Evolutionary conservation across 1,139 yeast species (phyloP), one percentile per base, ranked within the genome.

Genomic region (Hyphopichia fennica): DNA sequence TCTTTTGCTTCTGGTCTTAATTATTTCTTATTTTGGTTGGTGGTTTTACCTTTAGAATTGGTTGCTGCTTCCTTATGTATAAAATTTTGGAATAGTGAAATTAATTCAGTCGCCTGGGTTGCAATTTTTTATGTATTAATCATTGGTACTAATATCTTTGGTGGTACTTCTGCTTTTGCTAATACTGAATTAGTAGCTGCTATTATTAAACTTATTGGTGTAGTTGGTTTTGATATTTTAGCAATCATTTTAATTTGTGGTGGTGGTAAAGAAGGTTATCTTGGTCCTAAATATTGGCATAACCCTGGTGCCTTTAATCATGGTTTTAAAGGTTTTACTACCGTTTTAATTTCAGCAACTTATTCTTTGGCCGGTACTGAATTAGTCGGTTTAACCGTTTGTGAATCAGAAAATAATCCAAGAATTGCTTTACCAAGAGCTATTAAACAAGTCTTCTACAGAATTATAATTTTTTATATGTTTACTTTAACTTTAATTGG

Each of bases 1-100:
- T 90, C 89, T 34, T 87, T 87, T 60, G 83, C 87, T 32, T 77
- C 81, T 69, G 88, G 85, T 37, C 79, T 83, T 79, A 83, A 82
- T 62, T 84, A 83, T 58, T 81, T 82, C 34, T 60, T 83, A 46
- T 82, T 80, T 62, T 84, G 89, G 90, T 71, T 82, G 16, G 75
- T 84, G 41, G 82, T 83, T 35, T 61, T 84, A 47, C 90, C 91
- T 2, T 65, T 82, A 47, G 91, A 85, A 59, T 69, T 84, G 51
- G 87, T 83, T 46, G 90, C 90, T 10, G 82, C 86, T 34, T 77
- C 89, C 8, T 67, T 84, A 51, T 81, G 87, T 10, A 82, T 84
- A 45, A 68, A 77, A 42, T 84, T 74, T 57, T 85, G 93, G 91
- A 72, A 81, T 29, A 62, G 75, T 3, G 52, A 58, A 43, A 69